These are phyloP conservation scores for Trichoderma virens DNA, from an alignment of 495 filamentous ascomycete genomes.

Conservation along the genomic window DNA sequence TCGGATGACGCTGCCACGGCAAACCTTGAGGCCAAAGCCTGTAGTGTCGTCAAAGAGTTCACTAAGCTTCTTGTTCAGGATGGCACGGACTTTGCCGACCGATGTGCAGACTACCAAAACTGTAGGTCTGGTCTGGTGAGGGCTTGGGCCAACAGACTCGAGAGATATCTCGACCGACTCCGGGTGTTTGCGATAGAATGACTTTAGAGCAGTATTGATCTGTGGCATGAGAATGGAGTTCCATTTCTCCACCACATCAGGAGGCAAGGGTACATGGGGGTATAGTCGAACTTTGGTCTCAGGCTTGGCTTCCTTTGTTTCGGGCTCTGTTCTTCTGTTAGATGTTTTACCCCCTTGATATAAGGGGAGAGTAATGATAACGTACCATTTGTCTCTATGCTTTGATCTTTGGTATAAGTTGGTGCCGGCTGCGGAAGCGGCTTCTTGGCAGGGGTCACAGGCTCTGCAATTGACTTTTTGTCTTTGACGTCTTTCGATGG, in stretches of 20 bases:
- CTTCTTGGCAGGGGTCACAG: neutral
- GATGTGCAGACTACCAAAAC: slow-evolving; percentile 70
- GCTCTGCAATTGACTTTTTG: neutral
- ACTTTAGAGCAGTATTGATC: slow-evolving; percentile 50
- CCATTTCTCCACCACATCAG: slow-evolving; percentile 61
- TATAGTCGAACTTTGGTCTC: slow-evolving; percentile 40
- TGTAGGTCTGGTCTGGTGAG: slow-evolving; percentile 59
- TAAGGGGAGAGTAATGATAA: neutral
- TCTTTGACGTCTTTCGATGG: neutral
- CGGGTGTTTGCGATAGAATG: slow-evolving; percentile 55
- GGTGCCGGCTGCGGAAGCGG: neutral
- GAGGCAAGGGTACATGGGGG: slow-evolving; percentile 45
- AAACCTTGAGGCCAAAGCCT: slow-evolving; percentile 50
- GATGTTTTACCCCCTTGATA: neutral
- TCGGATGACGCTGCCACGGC: slow-evolving; percentile 60
- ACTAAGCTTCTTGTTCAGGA: slow-evolving; percentile 61
- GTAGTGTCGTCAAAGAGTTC: slow-evolving; percentile 51
- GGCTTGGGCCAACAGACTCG: slow-evolving; percentile 63
- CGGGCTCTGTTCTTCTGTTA: neutral
- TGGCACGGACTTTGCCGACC: slow-evolving; percentile 60
- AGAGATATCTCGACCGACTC: slow-evolving; percentile 70
- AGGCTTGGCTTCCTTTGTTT: slow-evolving; percentile 17
- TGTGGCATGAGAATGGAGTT: slow-evolving; percentile 63
- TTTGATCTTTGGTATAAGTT: neutral
- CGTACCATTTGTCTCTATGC: neutral